Evolutionary conservation across 2,329 filamentous ascomycete genomes (phyloP).

Genomic region (Aspergillus calidoustus): DNA sequence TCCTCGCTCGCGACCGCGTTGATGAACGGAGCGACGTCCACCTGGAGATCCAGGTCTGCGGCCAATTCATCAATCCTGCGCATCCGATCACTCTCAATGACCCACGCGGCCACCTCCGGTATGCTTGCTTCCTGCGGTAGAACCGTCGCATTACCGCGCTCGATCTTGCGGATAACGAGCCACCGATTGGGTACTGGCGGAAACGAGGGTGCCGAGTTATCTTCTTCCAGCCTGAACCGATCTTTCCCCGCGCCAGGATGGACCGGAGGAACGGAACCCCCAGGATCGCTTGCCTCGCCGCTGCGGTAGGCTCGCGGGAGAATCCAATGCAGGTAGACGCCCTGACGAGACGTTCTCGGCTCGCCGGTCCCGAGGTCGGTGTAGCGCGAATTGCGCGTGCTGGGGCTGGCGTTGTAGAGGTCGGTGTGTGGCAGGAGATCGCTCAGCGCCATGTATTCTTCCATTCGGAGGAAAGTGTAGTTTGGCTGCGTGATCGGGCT

Average conservation of each 20-base stretch:
- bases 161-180: slow-evolving; percentile 43
- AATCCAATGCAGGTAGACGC: slow-evolving; percentile 52
- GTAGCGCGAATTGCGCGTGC: slow-evolving; percentile 40
- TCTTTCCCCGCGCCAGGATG: slow-evolving; percentile 7
- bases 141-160: slow-evolving; percentile 3
- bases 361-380: slow-evolving; percentile 33
- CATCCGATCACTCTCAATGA: slow-evolving; percentile 42
- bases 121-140: slow-evolving; percentile 33
- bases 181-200: slow-evolving; percentile 32
- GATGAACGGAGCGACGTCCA: slow-evolving; percentile 46
- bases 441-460: slow-evolving; percentile 38
- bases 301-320: slow-evolving; percentile 45
- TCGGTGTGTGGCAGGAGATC: slow-evolving; percentile 47
- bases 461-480: slow-evolving; percentile 50
- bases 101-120: background rate
- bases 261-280: too few species aligned
- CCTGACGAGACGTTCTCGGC: slow-evolving; percentile 36
- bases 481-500: slow-evolving; percentile 53
- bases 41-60: slow-evolving; percentile 41
- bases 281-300: slow-evolving; percentile 29
- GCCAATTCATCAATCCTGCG: slow-evolving; percentile 39
- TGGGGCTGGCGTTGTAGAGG: slow-evolving; percentile 42
- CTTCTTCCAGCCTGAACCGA: background rate
- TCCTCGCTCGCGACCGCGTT: background rate
- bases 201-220: background rate